Conservation (phyloP, 495 filamentous ascomycete species). For the Neurospora sp. region DNA sequence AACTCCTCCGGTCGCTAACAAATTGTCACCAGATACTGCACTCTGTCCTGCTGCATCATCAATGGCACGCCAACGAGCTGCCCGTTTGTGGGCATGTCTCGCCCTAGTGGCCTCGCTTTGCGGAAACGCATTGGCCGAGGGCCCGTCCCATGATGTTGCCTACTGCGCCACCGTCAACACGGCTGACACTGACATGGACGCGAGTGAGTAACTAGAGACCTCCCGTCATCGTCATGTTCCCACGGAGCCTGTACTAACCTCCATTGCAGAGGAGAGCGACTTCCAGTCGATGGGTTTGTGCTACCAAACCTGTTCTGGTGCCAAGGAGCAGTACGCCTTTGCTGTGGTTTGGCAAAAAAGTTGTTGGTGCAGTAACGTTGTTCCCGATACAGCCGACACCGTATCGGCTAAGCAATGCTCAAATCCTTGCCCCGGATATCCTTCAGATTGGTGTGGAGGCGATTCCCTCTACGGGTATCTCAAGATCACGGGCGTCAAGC, state of each 20-base stretch:
- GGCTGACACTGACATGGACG: slow-evolving; percentile 7
- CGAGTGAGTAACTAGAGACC: slow-evolving; percentile 1
- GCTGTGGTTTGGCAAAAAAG: slow-evolving; percentile 26
- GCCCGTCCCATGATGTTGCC: slow-evolving; percentile 21
- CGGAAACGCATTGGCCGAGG: slow-evolving; percentile 3
- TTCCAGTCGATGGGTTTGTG: slow-evolving; percentile 40
- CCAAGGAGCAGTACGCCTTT: slow-evolving; percentile 20
- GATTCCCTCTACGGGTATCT: slow-evolving; percentile 32
- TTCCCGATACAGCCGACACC: slow-evolving; percentile 21
- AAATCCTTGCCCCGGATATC: slow-evolving; percentile 31
- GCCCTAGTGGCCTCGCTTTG: slow-evolving; percentile 8
- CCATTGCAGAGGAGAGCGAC: slow-evolving; percentile 25
- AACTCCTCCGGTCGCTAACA: neutral
- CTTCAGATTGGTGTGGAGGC: slow-evolving; percentile 31
- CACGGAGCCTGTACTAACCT: neutral
- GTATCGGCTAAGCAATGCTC: slow-evolving; percentile 25
- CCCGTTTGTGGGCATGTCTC: slow-evolving; percentile 13
- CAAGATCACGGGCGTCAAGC: slow-evolving; percentile 9
- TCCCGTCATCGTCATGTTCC: neutral
- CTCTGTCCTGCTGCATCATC: neutral
- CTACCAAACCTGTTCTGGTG: slow-evolving; percentile 22
- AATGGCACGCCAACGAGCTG: slow-evolving; percentile 15
- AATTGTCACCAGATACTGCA: neutral
- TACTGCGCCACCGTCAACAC: slow-evolving; percentile 37
- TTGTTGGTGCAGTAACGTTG: slow-evolving; percentile 37